Base-by-base conservation (phyloP, 768 basidiomycete genomes). In the Calocybe cyanea region DNA sequence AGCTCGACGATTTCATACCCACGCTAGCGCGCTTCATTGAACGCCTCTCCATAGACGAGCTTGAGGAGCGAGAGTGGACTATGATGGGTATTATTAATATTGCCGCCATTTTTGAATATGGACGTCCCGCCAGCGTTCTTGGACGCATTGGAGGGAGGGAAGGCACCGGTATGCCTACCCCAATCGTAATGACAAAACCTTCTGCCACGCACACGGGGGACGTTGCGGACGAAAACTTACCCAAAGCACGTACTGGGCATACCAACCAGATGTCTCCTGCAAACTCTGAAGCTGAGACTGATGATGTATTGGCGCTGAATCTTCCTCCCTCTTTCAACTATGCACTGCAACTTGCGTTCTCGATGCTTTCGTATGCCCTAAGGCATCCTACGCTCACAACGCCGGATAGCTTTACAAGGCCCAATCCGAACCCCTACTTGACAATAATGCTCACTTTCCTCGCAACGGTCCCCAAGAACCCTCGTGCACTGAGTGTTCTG, bases 61-160 rank as follows among this genome's bases (percentile, higher is more conserved):
- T 81, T 0, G 80, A 87, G 53, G 86, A 84, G 59, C 81, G 84
- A 21, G 91, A 95, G 46, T 99, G 96, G 96, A 85, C 91, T 55
- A 92, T 94, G 87, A 95, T 98, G 91, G 95, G 81, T 0, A 70
- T 87, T 37, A 72, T 91, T 54, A 95, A 95, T 62, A 73, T 97
- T 24, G 74, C 80, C 3, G 78, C 87, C 0, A 64, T 96, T 7
- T 69, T 97, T 57, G 93, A 98, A 63, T 98, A 94, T 55, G 95
- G 96, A 25, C 75, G 81, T 20, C 73, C 83, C 2, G 76, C 73
- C 4, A 83, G 91, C 2, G 66, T 90, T 4, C 65, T 98, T 38
- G 76, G 81, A 42, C 82, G 76, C 50, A 70, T 79, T 2, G 77
- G 85, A 11, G 80, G 75, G 20, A 82, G 77, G 60, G 75, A 76